Conservation (phyloP, 2,329 filamentous ascomycete species). For the Nemania sp. region DNA sequence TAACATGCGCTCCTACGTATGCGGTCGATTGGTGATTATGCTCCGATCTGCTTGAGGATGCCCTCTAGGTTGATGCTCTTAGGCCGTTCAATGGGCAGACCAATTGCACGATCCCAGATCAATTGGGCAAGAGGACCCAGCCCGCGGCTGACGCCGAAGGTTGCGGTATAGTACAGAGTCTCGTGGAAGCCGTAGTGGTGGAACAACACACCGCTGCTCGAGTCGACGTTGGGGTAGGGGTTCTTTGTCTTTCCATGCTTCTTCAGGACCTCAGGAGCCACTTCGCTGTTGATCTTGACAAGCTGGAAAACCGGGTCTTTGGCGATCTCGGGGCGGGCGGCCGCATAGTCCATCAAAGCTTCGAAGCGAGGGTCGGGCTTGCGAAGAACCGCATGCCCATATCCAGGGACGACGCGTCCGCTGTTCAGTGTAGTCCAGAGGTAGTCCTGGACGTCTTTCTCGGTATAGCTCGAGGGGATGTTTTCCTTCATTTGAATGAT, state of each 20-base stretch:
- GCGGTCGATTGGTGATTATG: conserved; percentile 22
- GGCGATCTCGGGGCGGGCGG: conserved; percentile 80
- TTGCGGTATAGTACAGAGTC: conserved; percentile 88
- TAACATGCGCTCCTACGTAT: conserved; percentile 21
- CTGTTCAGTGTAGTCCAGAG: conserved; percentile 93
- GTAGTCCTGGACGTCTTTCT: conserved; percentile 83
- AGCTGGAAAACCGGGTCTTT: conserved; percentile 89
- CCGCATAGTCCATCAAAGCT: conserved; percentile 94
- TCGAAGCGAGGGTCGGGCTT: conserved; percentile 97
- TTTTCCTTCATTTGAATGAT: conserved; percentile 92
- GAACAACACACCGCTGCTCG: conserved; percentile 90
- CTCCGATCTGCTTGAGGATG: conserved; percentile 68
- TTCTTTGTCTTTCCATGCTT: conserved; percentile 99
- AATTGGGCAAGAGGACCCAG: conserved; percentile 91
- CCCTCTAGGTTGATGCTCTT: conserved; percentile 97
- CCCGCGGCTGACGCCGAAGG: conserved; percentile 69
- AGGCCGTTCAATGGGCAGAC: conserved; percentile 92
- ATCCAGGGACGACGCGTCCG: conserved; percentile 90
- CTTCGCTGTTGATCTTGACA: conserved; percentile 88
- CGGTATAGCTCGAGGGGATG: conserved; percentile 77
- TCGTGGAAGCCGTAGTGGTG: conserved; percentile 98
- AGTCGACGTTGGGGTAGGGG: conserved; percentile 96
- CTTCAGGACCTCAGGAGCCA: conserved; percentile 86
- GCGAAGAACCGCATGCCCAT: conserved; percentile 92
- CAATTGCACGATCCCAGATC: conserved; percentile 93